Evolutionary conservation across 441 rosid species (phyloP).

Genomic region (Geranium incanum): DNA sequence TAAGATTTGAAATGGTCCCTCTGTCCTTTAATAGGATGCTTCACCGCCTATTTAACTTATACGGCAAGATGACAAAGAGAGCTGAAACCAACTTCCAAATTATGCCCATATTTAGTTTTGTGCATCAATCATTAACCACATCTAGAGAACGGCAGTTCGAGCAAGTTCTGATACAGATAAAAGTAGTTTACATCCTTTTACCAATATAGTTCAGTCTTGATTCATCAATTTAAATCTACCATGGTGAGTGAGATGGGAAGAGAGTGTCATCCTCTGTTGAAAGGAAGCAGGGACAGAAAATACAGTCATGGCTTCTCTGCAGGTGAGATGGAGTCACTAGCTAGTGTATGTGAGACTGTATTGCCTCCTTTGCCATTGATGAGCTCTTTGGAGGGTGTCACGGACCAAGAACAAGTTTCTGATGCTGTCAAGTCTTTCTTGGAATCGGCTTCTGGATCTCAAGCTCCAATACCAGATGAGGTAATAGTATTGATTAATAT

Average conservation of each 20-base stretch:
- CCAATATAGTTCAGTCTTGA: too few relatives aligned
- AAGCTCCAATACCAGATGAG: background rate
- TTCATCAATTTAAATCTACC: background rate
- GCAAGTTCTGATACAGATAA: background rate
- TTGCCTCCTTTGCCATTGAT: conserved; percentile 39
- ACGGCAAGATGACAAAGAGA: background rate
- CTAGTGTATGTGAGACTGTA: conserved; percentile 44
- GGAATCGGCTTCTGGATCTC: conserved; percentile 4
- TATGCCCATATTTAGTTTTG: background rate
- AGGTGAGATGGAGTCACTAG: conserved; percentile 45
- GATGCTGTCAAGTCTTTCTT: background rate
- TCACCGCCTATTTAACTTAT: background rate
- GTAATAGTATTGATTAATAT: background rate
- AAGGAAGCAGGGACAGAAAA: conserved; percentile 20
- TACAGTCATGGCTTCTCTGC: conserved; percentile 38
- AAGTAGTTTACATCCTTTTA: too few relatives aligned
- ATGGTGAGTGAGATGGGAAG: conserved; percentile 19
- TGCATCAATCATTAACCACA: background rate
- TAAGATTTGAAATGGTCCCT: background rate
- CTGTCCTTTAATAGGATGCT: background rate
- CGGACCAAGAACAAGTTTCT: background rate
- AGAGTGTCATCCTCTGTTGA: conserved; percentile 35
- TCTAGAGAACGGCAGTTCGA: background rate
- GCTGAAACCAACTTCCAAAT: background rate
- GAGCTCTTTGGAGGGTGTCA: background rate